Evolutionary conservation across 768 basidiomycete genomes (phyloP), one percentile per base, ranked within the genome.

Genomic region (Xanthoconium purpureum): DNA sequence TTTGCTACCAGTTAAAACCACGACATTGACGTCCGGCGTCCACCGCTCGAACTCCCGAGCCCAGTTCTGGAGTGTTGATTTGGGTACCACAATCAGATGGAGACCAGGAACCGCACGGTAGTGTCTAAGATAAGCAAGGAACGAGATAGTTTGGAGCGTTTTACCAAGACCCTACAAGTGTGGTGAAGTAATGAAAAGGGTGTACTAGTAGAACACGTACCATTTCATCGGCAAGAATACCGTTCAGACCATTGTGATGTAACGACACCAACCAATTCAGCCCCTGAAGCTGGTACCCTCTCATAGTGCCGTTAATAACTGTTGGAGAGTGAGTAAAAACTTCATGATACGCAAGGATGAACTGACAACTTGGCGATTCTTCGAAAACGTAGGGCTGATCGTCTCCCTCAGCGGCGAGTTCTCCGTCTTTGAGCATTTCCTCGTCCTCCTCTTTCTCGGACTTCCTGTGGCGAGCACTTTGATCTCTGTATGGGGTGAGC

Each of bases 401-500:
- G 60, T 88, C 85, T 3, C 91, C 91, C 55, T 86, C 88, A 10
- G 82, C 84, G 17, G 83, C 89, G 37, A 85, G 78, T 62, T 92
- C 91, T 8, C 88, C 89, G 46, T 91, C 91, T 66, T 94, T 91
- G 40, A 98, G 73, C 66, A 99, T 66, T 73, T 99, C 96, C 60
- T 96, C 94, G 52, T 98, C 97, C 71, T 98, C 97, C 66, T 99
- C 97, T 73, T 97, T 97, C 73, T 99, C 97, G 0, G 92, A 94
- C 71, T 94, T 97, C 52, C 96, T 84, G 66, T 94, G 93, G 11
- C 95, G 88, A 29, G 88, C 81, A 47, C 71, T 85, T 47, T 85
- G 83, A 59, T 91, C 92, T 51, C 89, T 93, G 62, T 14, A 55
- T 46, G 14, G 36, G 11, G 13, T 63, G 44, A 63, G 57, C n/a